Evolutionary conservation across 441 rosid species (phyloP), one percentile per base, ranked within the genome.

Genomic region (Pelargonium myrrhifolium): DNA sequence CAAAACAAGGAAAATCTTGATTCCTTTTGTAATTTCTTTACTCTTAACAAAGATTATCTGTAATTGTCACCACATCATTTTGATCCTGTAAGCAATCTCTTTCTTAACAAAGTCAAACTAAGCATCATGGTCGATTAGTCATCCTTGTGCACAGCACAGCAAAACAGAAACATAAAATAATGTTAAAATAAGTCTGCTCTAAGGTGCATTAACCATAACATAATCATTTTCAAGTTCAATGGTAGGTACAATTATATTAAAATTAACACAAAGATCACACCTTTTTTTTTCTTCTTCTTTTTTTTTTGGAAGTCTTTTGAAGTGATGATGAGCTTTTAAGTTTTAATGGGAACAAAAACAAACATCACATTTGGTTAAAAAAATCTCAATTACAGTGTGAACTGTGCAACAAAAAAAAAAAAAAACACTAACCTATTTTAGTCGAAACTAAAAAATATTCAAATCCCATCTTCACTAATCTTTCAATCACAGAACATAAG

Each of bases 401-500:
- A 51, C 21, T 21, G 17, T 51, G 58, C 58, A 51, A n/a, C n/a
- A n/a, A n/a, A n/a, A n/a, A n/a, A n/a, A n/a, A n/a, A n/a, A n/a
- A n/a, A n/a, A n/a, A n/a, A n/a, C n/a, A n/a, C n/a, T n/a, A n/a
- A n/a, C n/a, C 17, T 51, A 51, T n/a, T 51, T 0, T 9, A 14
- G 18, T 49, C 56, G 15, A 49, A 49, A 18, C 4, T 14, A 20
- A 49, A 49, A 4, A 18, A n/a, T 14, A 10, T 49, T 49, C 3
- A 20, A 21, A 58, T 58, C 28, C n/a, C 62, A 58, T 20, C 26
- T 58, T 58, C 62, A 56, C 62, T 10, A 9, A 58, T 58, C n/a
- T 37, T 37, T 37, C 9, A 37, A 37, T 37, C 40, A 37, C 40
- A 37, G 40, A 37, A 8, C 40, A 37, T 37, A 7, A 7, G 8